Conservation (phyloP, 345 rosid genomes). For the Eucalyptus erythrocorys region DNA sequence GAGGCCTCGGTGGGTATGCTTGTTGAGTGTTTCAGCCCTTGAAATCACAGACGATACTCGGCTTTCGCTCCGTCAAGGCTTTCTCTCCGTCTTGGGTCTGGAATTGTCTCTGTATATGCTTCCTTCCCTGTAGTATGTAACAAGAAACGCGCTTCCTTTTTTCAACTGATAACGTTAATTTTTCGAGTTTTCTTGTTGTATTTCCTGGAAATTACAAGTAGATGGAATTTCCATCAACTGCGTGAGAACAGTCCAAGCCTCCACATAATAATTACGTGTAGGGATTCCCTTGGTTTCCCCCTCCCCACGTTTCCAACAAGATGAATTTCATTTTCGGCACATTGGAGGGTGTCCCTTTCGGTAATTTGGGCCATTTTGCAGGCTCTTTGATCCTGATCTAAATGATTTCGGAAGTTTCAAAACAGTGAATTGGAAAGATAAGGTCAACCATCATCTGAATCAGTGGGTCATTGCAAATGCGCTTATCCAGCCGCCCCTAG, state of each 20-base stretch:
- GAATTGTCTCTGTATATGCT: not conserved
- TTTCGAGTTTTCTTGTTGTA: not conserved
- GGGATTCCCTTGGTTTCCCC: not conserved
- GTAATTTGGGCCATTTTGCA: not conserved
- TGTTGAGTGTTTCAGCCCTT: conserved; percentile 6
- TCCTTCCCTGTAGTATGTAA: not conserved
- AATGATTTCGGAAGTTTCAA: not conserved
- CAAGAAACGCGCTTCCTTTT: not conserved
- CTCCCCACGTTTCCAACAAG: not conserved
- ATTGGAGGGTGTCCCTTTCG: not conserved
- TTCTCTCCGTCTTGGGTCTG: not conserved
- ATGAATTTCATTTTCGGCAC: not conserved
- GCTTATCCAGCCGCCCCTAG: not conserved
- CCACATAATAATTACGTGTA: not conserved
- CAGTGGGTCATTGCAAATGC: not conserved
- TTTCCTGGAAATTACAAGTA: not conserved
- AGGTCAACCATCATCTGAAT: not conserved
- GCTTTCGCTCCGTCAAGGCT: not conserved
- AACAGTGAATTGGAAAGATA: not conserved
- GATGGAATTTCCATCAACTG: not conserved
- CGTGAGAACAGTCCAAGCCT: not conserved
- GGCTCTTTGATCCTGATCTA: not conserved
- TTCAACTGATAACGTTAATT: not conserved
- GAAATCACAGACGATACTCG: not conserved
- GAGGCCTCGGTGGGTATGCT: conserved; percentile 5